These are phyloP conservation scores for Ceratocystis papillata DNA, from an alignment of 2,329 filamentous ascomycete genomes.

Conservation along the genomic window DNA sequence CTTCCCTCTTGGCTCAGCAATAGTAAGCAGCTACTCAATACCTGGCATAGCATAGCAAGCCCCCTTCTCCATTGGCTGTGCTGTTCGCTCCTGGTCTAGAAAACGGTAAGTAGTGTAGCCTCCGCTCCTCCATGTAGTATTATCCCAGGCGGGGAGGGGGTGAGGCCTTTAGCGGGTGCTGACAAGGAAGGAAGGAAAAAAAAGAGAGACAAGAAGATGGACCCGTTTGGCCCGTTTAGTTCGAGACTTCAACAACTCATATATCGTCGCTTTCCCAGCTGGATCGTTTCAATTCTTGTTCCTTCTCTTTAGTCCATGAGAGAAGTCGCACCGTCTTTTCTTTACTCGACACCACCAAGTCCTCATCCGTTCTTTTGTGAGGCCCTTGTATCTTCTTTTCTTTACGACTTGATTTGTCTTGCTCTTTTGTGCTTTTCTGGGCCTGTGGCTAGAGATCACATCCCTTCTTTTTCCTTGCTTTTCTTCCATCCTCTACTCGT, in stretches of 20 bases:
- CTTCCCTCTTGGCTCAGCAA: too few relatives aligned
- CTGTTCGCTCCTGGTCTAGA: too few relatives aligned
- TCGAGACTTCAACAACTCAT: conserved; percentile 13
- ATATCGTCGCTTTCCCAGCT: conserved; percentile 14
- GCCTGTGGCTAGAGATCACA: conserved; percentile 12
- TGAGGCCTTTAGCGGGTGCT: background rate
- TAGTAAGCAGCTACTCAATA: too few relatives aligned
- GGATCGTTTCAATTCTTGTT: background rate
- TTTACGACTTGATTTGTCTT: conserved; percentile 12
- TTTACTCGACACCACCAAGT: conserved; percentile 11
- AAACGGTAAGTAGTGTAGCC: background rate
- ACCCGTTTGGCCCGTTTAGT: background rate
- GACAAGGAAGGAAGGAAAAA: background rate
- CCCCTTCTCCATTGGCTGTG: too few relatives aligned
- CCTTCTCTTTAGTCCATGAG: conserved; percentile 1
- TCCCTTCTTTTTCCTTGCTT: conserved; percentile 2
- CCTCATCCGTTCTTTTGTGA: conserved; percentile 6
- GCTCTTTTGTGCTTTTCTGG: conserved; percentile 1
- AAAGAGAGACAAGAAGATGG: background rate
- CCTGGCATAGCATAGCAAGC: too few relatives aligned
- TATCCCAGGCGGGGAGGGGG: conserved; percentile 5
- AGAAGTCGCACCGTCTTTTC: background rate
- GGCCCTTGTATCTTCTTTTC: conserved; percentile 12
- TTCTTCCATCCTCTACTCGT: background rate
- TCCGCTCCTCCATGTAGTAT: background rate